Conservation (phyloP, 352 stramenopile genomes). For the Phytophthora hibernalis region DNA sequence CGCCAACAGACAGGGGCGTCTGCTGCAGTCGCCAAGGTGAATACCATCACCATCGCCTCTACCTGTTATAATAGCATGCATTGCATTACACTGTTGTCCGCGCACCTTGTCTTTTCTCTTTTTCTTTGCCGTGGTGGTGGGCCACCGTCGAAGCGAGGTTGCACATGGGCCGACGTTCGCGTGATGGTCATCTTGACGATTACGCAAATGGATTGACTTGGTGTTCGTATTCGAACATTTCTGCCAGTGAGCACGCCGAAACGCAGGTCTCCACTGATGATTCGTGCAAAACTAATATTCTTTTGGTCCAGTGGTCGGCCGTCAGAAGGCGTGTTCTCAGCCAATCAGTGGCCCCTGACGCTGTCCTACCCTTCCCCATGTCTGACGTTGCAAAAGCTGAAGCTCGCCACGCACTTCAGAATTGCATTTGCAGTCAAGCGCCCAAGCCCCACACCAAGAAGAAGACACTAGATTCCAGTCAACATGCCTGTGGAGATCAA, state of each 20-base stretch:
- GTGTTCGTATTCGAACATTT: not conserved
- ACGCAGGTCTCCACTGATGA: not conserved
- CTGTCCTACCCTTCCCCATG: conserved; percentile 36
- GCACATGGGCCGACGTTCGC: not conserved
- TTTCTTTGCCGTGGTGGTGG: not conserved
- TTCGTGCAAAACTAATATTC: not conserved
- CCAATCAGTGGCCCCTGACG: conserved; percentile 8
- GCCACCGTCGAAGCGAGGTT: not conserved
- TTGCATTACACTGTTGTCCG: no score
- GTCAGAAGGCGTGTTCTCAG: not conserved
- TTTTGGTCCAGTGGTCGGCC: conserved; percentile 3
- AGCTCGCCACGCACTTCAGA: conserved; percentile 31
- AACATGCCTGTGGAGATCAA: conserved; percentile 52
- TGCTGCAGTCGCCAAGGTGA: no score
- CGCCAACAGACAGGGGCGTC: no score
- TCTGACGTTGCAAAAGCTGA: conserved; percentile 37
- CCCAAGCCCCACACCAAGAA: not conserved
- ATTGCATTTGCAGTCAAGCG: conserved; percentile 27
- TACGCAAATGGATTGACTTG: not conserved
- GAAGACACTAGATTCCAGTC: not conserved
- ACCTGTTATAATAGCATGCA: no score
- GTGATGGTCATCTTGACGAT: conserved; percentile 10
- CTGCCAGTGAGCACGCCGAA: not conserved
- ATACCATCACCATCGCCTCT: no score
- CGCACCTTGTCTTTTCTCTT: not conserved